Evolutionary conservation across 805 yeast species (phyloP).

Genomic region (Ogataea philodendri): DNA sequence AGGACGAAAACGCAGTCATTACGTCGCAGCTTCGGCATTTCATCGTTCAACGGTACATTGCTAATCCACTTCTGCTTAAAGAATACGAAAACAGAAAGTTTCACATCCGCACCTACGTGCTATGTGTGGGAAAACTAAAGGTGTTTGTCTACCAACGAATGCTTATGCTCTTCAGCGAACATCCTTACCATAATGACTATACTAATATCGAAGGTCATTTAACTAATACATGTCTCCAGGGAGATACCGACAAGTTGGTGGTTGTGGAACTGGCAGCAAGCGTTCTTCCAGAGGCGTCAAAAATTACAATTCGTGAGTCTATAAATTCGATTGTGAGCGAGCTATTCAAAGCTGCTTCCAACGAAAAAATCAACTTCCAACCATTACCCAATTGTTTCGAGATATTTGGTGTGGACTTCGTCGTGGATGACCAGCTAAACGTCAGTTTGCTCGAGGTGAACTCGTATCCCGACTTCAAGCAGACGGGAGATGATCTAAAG

Average conservation of each 20-base stretch:
- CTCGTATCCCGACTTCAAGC: constrained; percentile 95
- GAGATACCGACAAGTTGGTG: constrained; percentile 30
- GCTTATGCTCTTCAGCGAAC: constrained; percentile 76
- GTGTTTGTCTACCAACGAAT: constrained; percentile 81
- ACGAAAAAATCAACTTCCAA: constrained; percentile 80
- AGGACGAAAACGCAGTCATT: constrained; percentile 62
- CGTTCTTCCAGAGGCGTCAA: constrained; percentile 34
- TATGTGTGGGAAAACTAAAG: constrained; percentile 67
- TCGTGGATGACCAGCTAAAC: constrained; percentile 55
- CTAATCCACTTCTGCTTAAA: constrained; percentile 62
- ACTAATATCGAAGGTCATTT: constrained; percentile 69
- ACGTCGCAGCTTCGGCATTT: constrained; percentile 89
- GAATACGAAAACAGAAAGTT: constrained; percentile 70
- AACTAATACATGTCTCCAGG: constrained; percentile 91
- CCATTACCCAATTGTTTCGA: constrained; percentile 82
- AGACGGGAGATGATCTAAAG: constrained; percentile 80
- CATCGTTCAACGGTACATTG: constrained; percentile 79
- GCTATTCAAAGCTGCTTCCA: constrained; percentile 77
- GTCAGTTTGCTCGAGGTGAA: constrained; percentile 80
- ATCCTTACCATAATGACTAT: constrained; percentile 39
- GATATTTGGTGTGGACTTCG: constrained; percentile 83
- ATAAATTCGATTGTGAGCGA: constrained; percentile 66
- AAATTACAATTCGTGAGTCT: constrained; percentile 45
- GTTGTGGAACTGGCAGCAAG: constrained; percentile 69
- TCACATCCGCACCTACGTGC: constrained; percentile 83